These are phyloP conservation scores for Aureobasidium subglaciale DNA, from an alignment of 2,329 filamentous ascomycete genomes.

Conservation along the genomic window DNA sequence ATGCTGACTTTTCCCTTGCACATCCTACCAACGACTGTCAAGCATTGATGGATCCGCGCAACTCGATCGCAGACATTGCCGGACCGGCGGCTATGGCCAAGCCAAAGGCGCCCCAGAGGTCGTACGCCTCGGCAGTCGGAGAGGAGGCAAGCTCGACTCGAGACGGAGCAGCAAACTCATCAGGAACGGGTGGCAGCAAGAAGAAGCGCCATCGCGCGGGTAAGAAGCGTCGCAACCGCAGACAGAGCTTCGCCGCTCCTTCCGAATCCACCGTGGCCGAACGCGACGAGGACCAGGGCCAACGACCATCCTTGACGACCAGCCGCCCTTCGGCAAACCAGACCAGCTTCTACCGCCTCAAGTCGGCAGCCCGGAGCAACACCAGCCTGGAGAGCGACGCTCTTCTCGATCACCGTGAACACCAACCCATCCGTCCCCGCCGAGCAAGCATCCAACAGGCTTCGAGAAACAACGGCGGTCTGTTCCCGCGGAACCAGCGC, in stretches of 20 bases:
- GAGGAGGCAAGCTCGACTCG: not conserved
- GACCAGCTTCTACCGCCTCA: conserved; percentile 48
- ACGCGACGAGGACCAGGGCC: conserved; percentile 42
- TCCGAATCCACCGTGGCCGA: conserved; percentile 48
- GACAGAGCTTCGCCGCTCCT: conserved; percentile 70
- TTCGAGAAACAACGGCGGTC: conserved; percentile 6
- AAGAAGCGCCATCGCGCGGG: conserved; percentile 70
- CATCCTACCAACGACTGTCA: not conserved
- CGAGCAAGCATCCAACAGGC: conserved; percentile 37
- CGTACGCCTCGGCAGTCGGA: not conserved
- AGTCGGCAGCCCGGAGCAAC: conserved; percentile 57
- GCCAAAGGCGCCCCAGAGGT: not conserved
- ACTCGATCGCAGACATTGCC: conserved; percentile 2
- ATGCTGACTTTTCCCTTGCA: not conserved
- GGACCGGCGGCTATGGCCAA: conserved; percentile 4
- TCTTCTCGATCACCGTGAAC: conserved; percentile 66
- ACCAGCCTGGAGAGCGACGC: conserved; percentile 86
- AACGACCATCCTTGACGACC: conserved; percentile 35
- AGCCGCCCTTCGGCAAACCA: conserved; percentile 30
- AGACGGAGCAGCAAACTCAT: not conserved
- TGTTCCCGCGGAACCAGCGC: conserved; percentile 12
- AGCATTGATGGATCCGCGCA: conserved; percentile 7
- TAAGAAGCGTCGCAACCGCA: conserved; percentile 67
- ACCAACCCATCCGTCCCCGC: conserved; percentile 34
- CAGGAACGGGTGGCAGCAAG: conserved; percentile 29